phyloP scores from a whole-genome alignment of 805 yeast species.

The Hanseniaspora lindneri region DNA sequence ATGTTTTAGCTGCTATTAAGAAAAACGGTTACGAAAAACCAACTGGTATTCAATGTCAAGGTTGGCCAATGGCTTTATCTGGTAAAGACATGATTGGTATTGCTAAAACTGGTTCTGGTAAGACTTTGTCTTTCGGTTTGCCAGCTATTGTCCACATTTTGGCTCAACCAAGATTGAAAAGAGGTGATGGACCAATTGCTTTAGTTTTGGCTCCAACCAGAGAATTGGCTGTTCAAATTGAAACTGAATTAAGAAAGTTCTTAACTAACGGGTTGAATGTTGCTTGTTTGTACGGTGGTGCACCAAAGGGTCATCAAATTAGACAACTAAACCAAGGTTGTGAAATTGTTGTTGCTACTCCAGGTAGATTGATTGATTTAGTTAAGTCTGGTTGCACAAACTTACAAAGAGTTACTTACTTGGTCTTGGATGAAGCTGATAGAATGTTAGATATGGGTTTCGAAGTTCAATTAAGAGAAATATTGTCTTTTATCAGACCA shows the following conservation, averaged over 20 bases:
- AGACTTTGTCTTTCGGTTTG: conserved; percentile 90
- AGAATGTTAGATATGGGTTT: conserved; percentile 99
- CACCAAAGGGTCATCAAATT: conserved; percentile 93
- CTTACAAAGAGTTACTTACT: conserved; percentile 88
- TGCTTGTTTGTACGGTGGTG: conserved; percentile 99
- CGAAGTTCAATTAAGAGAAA: conserved; percentile 98
- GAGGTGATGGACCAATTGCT: conserved; percentile 96
- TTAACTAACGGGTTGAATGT: conserved; percentile 83
- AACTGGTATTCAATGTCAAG: conserved; percentile 96
- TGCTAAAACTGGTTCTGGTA: conserved; percentile 98
- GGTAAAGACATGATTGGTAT: conserved; percentile 99
- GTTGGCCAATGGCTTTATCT: conserved; percentile 99
- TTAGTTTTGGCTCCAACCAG: conserved; percentile 95
- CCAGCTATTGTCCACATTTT: conserved; percentile 96
- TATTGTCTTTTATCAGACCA: conserved; percentile 95
- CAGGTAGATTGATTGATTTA: conserved; percentile 98
- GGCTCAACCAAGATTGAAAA: conserved; percentile 87
- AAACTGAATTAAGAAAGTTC: conserved; percentile 88
- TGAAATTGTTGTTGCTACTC: conserved; percentile 94
- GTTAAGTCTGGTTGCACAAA: conserved; percentile 90
- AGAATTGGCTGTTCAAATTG: conserved; percentile 97
- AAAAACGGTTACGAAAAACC: conserved; percentile 88
- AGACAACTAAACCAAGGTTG: conserved; percentile 92
- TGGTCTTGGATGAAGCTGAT: conserved; percentile 97
- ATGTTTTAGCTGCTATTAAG: conserved; percentile 78